Evolutionary conservation across 2,329 filamentous ascomycete genomes (phyloP), one percentile per base, ranked within the genome.

Genomic region (Immersiporthe knoxdaviesiana): DNA sequence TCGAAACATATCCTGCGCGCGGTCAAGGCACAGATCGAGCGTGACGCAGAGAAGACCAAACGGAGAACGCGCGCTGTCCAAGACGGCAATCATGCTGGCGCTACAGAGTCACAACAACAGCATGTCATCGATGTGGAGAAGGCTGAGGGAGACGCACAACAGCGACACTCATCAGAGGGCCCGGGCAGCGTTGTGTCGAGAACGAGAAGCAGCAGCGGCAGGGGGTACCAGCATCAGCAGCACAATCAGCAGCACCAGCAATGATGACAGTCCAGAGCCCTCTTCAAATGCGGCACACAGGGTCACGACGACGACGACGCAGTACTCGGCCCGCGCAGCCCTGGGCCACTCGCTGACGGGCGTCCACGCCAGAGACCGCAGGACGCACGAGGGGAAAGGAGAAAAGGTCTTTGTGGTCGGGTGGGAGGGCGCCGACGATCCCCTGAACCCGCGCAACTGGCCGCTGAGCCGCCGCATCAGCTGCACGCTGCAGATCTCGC

Each of bases 401-500:
- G 69, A 71, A 1, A 72, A 75, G 41, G 77, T 81, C 39, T 83
- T 71, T n/a, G 62, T 71, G 8, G 81, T 83, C 41, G 78, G 76
- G n/a, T 83, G 79, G 76, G 77, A 80, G 60, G 76, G 74, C 10
- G 72, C 76, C 1, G 72, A 77, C 39, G 81, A 83, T 71, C 73
- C 75, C 0, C 72, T 80, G 58, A 79, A 80, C 63, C 81, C 81
- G 3, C 75, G 76, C 30, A 81, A 82, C 54, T 82, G 78, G 76
- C 72, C 74, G 7, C 41, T 70, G 35, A 62, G 69, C 2, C 76
- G 74, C 8, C 78, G 81, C 1, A 72, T 83, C 6, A 72, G 75
- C 6, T 78, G 79, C 1, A 84, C 82, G 0, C 63, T 83, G 0
- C 76, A 83, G 18, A 81, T 85, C 3, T 80, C 81, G 0, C 65